Base-by-base conservation (phyloP, 495 filamentous ascomycete genomes). In the Chlorociboria aeruginascens region DNA sequence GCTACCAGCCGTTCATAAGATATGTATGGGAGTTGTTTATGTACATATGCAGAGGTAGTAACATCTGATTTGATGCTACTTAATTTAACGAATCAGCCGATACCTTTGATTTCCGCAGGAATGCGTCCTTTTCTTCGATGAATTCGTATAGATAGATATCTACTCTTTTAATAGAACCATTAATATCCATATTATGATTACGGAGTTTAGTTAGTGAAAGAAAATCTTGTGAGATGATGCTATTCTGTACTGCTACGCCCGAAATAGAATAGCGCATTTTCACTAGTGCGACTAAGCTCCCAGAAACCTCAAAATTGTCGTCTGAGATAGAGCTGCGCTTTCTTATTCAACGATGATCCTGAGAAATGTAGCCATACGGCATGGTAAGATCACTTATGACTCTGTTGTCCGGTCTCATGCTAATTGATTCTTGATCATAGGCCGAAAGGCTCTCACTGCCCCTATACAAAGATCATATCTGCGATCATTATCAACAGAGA, bases 1-100 rank as follows among this genome's bases (percentile, higher is more conserved):
- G 69, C 80, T 36, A 83, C 77, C 16, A 80, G 74, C 50, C 73
- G 81, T 60, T 89, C 67, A 73, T 60, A 43, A 13, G 38, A 50
- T 43, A 25, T 25, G 20, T 25, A 25, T 25, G 4, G 20, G 20
- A 25, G 51, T 56, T 48, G 14, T 12, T 48, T 51, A 51, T 52
- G 47, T 45, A 48, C 33, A 43, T 52, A 29, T 36, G 12, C 4
- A 25, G 32, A 7, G 32, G 43, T 9, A 30, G 29, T 46, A 50
- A 7, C 20, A 25, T 25, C 4, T 25, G 20, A 4, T 25, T 4
- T 25, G 20, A 25, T 25, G 20, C 20, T 25, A 25, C 1, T 25
- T 25, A 25, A 25, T 25, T 25, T 25, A 25, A 25, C 4, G 20
- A 25, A 4, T 25, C 20, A 25, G 20, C 20, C 20, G 20, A 25